Evolutionary conservation across 2,329 filamentous ascomycete genomes (phyloP), one percentile per base, ranked within the genome.

Genomic region (Penicillium sumatraense): DNA sequence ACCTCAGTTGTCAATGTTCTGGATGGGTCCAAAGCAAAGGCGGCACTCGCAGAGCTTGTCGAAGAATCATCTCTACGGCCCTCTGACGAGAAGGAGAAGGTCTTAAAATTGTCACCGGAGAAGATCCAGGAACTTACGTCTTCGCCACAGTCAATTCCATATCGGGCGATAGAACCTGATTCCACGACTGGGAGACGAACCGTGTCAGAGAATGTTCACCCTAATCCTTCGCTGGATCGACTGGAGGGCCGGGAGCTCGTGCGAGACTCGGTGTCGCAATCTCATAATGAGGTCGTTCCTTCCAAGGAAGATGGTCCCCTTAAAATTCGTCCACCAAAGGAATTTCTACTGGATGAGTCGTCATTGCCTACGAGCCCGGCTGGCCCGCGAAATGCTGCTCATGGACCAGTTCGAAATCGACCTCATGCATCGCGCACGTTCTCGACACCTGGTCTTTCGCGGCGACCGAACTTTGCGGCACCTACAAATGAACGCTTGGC

Each of bases 71-170:
- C 67, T n/a, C 63, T 64, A 16, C 48, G 26, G 9, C 56, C 60
- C 35, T 53, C 61, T 6, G 64, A 65, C 11, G 69, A 72, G 20
- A 67, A 69, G 46, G 68, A 79, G 5, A 77, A 73, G 57, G 67
- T 80, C 3, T 68, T 82, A 54, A 85, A 83, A 62, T 70, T 85
- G 26, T 84, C 83, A 3, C 78, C 80, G 2, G 77, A 76, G 36
- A 78, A 84, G 66, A 80, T 86, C 2, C 77, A 82, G 38, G 81
- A 83, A 41, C 75, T 86, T 38, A 83, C 81, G 5, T 70, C 77
- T 14, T 82, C 82, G 11, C 80, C 82, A 8, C 75, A 81, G 14
- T 84, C 81, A 38, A 74, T 85, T n/a, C 80, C 82, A 3, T 66
- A 82, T 33, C 78, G 79, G 24, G 67, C 76, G 13, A 74, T 75